phyloP scores from a whole-genome alignment of 2,329 filamentous ascomycete genomes.

The Colletotrichum costaricense region DNA sequence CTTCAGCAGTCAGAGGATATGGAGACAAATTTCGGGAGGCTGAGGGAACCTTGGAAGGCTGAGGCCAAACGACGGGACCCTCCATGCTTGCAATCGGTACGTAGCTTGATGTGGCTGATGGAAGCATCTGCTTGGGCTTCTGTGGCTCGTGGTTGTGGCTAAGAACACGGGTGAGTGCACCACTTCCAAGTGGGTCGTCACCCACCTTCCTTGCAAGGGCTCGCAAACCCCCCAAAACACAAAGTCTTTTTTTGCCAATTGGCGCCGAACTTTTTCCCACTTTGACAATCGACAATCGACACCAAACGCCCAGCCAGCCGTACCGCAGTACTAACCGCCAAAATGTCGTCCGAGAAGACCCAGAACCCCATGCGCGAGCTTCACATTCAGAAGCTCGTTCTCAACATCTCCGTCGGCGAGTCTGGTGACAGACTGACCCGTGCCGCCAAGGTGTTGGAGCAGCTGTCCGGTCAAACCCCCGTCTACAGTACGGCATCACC shows the following conservation, averaged over 20 bases:
- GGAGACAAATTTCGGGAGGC: slow-evolving; percentile 57
- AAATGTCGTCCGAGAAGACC: slow-evolving; percentile 82
- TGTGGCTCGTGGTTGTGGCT: neutral
- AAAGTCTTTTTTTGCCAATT: neutral
- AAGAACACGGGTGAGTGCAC: neutral
- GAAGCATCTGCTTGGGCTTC: neutral
- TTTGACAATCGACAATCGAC: slow-evolving; percentile 36
- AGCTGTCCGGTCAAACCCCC: slow-evolving; percentile 98
- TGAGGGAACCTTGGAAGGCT: slow-evolving; percentile 49
- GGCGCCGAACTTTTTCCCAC: neutral
- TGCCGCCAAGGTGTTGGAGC: slow-evolving; percentile 99
- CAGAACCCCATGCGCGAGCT: slow-evolving; percentile 99
- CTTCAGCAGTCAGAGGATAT: slow-evolving; percentile 51
- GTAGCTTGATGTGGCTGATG: neutral
- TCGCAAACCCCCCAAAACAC: slow-evolving; percentile 53
- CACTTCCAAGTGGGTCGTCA: neutral
- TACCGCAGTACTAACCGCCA: slow-evolving; percentile 45
- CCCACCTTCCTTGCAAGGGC: slow-evolving; percentile 49
- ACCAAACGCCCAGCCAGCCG: slow-evolving; percentile 40
- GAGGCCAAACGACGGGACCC: slow-evolving; percentile 32
- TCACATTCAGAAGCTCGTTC: slow-evolving; percentile 98
- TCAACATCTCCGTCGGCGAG: slow-evolving; percentile 99
- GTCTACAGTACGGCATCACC: slow-evolving; percentile 85
- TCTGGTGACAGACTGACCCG: slow-evolving; percentile 99
- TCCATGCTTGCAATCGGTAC: neutral